phyloP scores from a whole-genome alignment of 2,329 filamentous ascomycete species.

The Chalaropsis ovoidea region DNA sequence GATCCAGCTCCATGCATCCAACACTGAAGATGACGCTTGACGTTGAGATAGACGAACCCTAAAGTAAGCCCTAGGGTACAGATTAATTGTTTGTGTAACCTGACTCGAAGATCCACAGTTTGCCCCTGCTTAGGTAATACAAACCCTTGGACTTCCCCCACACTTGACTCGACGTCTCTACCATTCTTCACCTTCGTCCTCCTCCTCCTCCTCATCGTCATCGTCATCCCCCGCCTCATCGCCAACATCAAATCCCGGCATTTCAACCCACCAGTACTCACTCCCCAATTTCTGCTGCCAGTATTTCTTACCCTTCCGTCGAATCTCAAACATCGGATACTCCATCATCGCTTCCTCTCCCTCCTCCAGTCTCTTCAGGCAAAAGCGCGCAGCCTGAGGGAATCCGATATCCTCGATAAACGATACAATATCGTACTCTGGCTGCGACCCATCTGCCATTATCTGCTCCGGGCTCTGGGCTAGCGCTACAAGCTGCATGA shows the following conservation, averaged over 20 bases:
- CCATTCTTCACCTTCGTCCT: too few relatives aligned
- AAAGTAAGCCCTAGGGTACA: background rate
- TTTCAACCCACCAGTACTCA: background rate
- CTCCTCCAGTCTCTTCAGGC: conserved; percentile 14
- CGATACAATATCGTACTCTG: conserved; percentile 33
- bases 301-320: background rate
- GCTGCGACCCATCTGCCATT: conserved; percentile 22
- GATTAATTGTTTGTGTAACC: background rate
- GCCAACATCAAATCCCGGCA: too few relatives aligned
- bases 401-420: conserved; percentile 33
- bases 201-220: too few relatives aligned
- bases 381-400: conserved; percentile 29
- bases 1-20: background rate
- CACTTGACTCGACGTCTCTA: background rate
- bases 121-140: background rate
- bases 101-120: too few relatives aligned
- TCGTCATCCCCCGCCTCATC: too few relatives aligned
- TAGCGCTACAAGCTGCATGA: conserved; percentile 28
- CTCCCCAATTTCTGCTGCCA: background rate
- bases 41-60: background rate
- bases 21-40: background rate
- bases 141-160: background rate
- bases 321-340: background rate
- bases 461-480: conserved; percentile 26
- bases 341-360: background rate